Percentiles rank a stretch among this genome's conserved stretches.
Conservation (phyloP, 2,329 filamentous ascomycete species). For the Leptosphaerulina australis region DNA sequence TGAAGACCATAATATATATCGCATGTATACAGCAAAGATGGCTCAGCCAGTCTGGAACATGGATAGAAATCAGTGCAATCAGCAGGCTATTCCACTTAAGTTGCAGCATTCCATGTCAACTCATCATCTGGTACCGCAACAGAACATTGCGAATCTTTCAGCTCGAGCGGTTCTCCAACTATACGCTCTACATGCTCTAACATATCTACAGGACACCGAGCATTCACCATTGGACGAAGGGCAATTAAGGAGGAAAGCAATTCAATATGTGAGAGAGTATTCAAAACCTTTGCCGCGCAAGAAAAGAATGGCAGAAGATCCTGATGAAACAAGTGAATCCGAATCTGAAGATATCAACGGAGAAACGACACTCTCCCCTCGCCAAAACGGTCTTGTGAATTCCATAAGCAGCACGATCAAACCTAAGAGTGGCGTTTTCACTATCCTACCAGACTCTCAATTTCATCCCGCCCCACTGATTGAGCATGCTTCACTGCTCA, state of each 20-base stretch:
- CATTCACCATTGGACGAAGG: slow-evolving; percentile 12
- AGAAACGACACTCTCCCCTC: not conserved
- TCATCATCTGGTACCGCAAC: not conserved
- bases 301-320: not conserved
- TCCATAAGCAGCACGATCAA: too few species aligned
- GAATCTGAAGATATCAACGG: not conserved
- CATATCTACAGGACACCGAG: not conserved
- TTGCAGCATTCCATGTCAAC: not conserved
- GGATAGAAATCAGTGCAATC: not conserved
- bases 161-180: not conserved
- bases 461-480: slow-evolving; percentile 16
- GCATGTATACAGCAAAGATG: slow-evolving; percentile 20
- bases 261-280: slow-evolving; percentile 23
- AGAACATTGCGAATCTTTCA: not conserved
- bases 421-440: not conserved
- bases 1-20: slow-evolving; percentile 24
- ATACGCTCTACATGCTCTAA: not conserved
- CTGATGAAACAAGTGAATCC: not conserved
- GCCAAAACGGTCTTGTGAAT: not conserved
- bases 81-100: not conserved
- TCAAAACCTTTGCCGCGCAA: not conserved
- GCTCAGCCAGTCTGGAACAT: not conserved
- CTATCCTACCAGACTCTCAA: not conserved
- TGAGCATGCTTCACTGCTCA: slow-evolving; percentile 22
- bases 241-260: slow-evolving; percentile 23